phyloP scores from a whole-genome alignment of 78 protist species.

The slime mould (Dictyostelium discoideum) region DNA sequence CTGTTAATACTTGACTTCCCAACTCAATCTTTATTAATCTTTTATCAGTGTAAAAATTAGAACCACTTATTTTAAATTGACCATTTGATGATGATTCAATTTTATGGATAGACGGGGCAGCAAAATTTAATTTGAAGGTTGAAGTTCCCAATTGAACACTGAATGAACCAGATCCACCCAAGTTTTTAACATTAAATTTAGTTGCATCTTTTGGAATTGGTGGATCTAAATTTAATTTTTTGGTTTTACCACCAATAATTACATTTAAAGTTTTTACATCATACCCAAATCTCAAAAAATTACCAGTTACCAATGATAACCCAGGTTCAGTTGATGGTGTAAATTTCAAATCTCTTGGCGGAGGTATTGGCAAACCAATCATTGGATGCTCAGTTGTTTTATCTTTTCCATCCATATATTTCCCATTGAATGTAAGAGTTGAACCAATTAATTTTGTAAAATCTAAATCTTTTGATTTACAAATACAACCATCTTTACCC shows the following conservation, averaged over 20 bases:
- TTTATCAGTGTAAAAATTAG: background rate
- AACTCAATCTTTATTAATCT: background rate
- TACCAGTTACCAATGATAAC: background rate
- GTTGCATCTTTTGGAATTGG: constrained; percentile 2
- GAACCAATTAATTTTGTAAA: background rate
- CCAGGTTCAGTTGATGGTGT: background rate
- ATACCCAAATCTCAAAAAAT: background rate
- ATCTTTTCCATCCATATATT: background rate
- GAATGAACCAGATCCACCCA: background rate
- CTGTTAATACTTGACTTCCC: background rate
- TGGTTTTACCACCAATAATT: background rate
- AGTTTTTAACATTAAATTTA: background rate
- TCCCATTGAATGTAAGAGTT: background rate
- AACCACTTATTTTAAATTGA: background rate
- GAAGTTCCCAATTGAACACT: background rate
- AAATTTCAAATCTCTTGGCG: background rate
- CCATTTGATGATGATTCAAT: background rate
- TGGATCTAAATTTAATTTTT: background rate
- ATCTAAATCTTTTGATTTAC: background rate
- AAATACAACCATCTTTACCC: background rate
- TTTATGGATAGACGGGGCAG: background rate
- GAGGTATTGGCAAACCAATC: background rate
- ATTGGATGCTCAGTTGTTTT: background rate
- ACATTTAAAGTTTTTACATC: background rate
- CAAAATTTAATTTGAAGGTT: background rate